Conservation (phyloP, 2,329 filamentous ascomycete genomes). For the Aspergillus terreus region DNA sequence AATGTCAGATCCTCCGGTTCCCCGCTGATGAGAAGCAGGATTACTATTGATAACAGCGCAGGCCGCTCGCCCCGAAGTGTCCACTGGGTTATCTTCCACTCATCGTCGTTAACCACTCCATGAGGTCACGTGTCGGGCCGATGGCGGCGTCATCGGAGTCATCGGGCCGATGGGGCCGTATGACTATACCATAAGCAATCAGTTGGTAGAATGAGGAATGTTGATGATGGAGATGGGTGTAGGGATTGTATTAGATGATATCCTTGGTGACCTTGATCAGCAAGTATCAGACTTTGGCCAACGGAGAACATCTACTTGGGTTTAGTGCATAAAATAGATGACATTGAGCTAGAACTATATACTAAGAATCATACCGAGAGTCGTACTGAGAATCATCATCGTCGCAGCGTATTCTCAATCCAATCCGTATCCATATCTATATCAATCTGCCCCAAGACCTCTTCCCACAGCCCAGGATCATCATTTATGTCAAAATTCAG, state of each 20-base stretch:
- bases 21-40: not conserved
- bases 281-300: no score
- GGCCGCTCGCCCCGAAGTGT: conserved; percentile 4
- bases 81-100: not conserved
- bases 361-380: not conserved
- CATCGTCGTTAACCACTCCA: not conserved
- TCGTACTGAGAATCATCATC: conserved; percentile 9
- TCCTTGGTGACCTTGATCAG: no score
- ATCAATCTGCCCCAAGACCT: conserved; percentile 37
- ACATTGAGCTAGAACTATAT: not conserved
- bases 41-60: conserved; percentile 3
- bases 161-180: conserved; percentile 16
- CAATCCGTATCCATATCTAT: conserved; percentile 42
- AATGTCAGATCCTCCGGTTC: not conserved
- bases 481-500: conserved; percentile 36
- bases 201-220: not conserved
- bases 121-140: conserved; percentile 29
- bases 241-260: no score
- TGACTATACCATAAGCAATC: not conserved
- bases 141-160: conserved; percentile 12
- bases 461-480: conserved; percentile 41
- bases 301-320: no score
- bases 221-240: not conserved
- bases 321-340: not conserved
- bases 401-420: conserved; percentile 30